Percentiles rank a stretch among this genome's conserved stretches.
Conservation (phyloP, 2,329 filamentous ascomycete genomes). For the Aspergillus candidus region DNA sequence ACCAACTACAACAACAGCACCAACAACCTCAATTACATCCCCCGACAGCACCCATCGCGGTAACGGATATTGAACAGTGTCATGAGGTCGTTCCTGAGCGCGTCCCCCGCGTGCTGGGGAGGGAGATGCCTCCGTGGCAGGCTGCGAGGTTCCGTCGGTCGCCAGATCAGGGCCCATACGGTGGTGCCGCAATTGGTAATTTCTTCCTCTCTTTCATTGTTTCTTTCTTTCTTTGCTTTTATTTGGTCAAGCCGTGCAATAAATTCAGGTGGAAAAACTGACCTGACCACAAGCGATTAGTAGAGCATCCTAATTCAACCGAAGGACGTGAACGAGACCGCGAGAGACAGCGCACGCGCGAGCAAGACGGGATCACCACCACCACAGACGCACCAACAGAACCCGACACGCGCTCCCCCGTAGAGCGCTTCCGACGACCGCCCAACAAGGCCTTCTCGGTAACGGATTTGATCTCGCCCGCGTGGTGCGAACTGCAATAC, state of each 20-base stretch:
- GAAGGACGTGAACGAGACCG: conserved; percentile 31
- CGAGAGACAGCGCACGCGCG: conserved; percentile 22
- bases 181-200: conserved; percentile 27
- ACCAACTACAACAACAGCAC: conserved; percentile 10
- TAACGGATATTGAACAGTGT: conserved; percentile 42
- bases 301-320: conserved; percentile 42
- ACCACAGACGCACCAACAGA: conserved; percentile 14
- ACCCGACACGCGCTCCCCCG: conserved; percentile 53
- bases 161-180: conserved; percentile 22
- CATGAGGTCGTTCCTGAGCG: conserved; percentile 33
- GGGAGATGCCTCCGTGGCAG: conserved; percentile 28
- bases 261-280: conserved; percentile 40
- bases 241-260: neutral
- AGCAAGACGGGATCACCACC: conserved; percentile 18
- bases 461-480: conserved; percentile 77
- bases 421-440: conserved; percentile 71
- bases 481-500: conserved; percentile 96
- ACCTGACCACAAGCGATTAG: conserved; percentile 59
- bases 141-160: conserved; percentile 11
- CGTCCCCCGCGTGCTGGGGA: conserved; percentile 38
- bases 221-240: conserved; percentile 41
- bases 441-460: conserved; percentile 78
- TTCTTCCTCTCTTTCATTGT: conserved; percentile 20
- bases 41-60: conserved; percentile 11
- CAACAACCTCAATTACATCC: conserved; percentile 3